Base-by-base conservation (phyloP, 805 yeast species). In the Middelhovenomyces tepae region DNA sequence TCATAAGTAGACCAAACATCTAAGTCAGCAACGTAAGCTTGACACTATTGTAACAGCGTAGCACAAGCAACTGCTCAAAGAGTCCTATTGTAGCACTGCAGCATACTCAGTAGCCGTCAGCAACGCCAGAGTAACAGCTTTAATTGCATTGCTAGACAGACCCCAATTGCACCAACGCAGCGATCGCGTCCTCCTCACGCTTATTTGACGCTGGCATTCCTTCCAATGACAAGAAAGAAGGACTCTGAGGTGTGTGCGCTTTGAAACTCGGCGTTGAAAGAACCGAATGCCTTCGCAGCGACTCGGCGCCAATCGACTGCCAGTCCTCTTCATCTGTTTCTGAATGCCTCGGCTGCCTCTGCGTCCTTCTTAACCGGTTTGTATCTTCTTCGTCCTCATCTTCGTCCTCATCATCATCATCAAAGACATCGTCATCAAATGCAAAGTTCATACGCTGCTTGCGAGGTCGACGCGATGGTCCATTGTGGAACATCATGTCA, bases 311-410 rank as follows among this genome's bases (percentile, higher is more conserved):
- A 35, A 87, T 78, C 1, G 84, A 61, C 42, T 77, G 81, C 97
- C 97, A 89, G 57, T 89, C 97, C 57, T 89, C 97, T 51, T 89
- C 96, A 55, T 89, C 97, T 0, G 97, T 89, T 48, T 84, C 94
- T 27, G 75, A 69, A 32, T 56, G 63, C 14, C 47, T 22, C 16
- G 22, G n/a, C 9, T 28, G 30, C 38, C 15, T 14, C 10, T 32
- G 7, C n/a, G 9, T 8, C 14, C 13, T 10, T 7, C 16, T 17
- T 14, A 24, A 11, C 7, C 15, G 31, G 16, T 26, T 8, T 10
- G 22, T 25, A 11, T 19, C 18, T 14, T 11, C 4, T 32, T 34
- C 28, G 32, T 11, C 14, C 16, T 15, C 28, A 13, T 20, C 31
- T 17, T 11, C 17, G 25, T 45, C 25, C 42, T 38, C 43, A 18